phyloP scores from a whole-genome alignment of 2,329 filamentous ascomycete genomes.

The Daldinia sp. region DNA sequence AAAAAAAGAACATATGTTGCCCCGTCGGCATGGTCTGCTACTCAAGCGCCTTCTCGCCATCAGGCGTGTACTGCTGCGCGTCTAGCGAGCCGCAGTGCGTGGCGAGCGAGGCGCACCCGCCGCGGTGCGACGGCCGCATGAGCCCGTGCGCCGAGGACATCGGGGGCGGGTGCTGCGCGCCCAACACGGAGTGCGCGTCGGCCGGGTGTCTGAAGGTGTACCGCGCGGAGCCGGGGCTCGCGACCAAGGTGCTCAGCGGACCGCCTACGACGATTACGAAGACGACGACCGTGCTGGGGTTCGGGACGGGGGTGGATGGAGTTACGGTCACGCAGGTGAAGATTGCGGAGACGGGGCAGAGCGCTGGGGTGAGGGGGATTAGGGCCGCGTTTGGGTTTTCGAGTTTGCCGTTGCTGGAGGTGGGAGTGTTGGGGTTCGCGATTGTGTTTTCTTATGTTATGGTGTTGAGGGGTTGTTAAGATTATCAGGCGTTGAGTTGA shows the following conservation, averaged over 20 bases:
- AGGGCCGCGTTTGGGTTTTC: conserved; percentile 27
- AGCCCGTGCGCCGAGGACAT: conserved; percentile 30
- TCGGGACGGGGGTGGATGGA: conserved; percentile 1
- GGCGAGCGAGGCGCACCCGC: conserved; percentile 14
- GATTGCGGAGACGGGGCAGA: conserved; percentile 36
- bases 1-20: conserved; percentile 43
- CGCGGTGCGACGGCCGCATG: conserved; percentile 29
- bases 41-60: conserved; percentile 38
- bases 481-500: not conserved
- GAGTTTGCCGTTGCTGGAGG: conserved; percentile 21
- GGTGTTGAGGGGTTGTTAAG: conserved; percentile 27
- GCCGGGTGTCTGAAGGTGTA: conserved; percentile 41
- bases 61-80: conserved; percentile 44
- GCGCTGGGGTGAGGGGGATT: conserved; percentile 12
- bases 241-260: conserved; percentile 13
- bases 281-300: not conserved
- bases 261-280: conserved; percentile 6
- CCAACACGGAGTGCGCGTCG: conserved; percentile 30
- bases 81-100: conserved; percentile 11
- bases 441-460: conserved; percentile 28
- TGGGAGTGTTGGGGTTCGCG: conserved; percentile 5
- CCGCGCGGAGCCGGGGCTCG: conserved; percentile 33
- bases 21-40: conserved; percentile 38
- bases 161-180: conserved; percentile 44
- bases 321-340: conserved; percentile 33